Base-by-base conservation (phyloP, 2,329 filamentous ascomycete genomes). In the Monosporascus sp. region DNA sequence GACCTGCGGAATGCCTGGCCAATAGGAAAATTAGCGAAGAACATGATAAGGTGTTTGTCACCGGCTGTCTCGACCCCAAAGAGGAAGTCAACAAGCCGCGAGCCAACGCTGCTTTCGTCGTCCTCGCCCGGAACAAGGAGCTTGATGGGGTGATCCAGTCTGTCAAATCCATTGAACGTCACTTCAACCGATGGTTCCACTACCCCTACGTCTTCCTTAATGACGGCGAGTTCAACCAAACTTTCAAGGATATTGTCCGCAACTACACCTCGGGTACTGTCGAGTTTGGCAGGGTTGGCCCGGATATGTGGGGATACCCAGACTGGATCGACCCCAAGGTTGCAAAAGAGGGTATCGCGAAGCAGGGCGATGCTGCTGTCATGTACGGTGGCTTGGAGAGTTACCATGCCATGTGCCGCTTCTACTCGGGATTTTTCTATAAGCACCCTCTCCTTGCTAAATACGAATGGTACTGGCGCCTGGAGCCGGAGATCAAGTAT, bases 381-480 rank as follows among this genome's bases (percentile, higher is more conserved):
- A 99, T 99, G 94, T 99, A 97, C 69, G 94, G 94, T 70, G 94
- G 94, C 47, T 87, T 99, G 79, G 94, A 97, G 72, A 97, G 92
- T 73, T 99, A 99, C 69, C 94, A 99, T 67, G 88, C 95, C 73
- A 99, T 99, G 94, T 99, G 94, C 70, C 85, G 94, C 62, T 99
- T 99, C 78, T 99, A 99, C 75, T 99, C 94, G 58, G 94, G 90
- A 44, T 94, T 95, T 74, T 99, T 99, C 75, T 99, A 94, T 79
- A 96, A 97, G 71, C 94, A 99, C 69, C 88, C 92, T 59, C 82
- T 97, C 36, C 82, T 99, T 46, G 83, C 89, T 68, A 97, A 97
- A 73, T 99, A 97, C 74, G 91, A 97, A 68, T 99, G 94, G 94
- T 99, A 99, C 78, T 99, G 94, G 94, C 90, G 94, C 58, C 78